Percentiles rank a stretch among this genome's conserved stretches.
These are phyloP conservation scores for Debaryomycetaceae sp. DNA, from an alignment of 1,139 yeast genomes.

Conservation along the genomic window DNA sequence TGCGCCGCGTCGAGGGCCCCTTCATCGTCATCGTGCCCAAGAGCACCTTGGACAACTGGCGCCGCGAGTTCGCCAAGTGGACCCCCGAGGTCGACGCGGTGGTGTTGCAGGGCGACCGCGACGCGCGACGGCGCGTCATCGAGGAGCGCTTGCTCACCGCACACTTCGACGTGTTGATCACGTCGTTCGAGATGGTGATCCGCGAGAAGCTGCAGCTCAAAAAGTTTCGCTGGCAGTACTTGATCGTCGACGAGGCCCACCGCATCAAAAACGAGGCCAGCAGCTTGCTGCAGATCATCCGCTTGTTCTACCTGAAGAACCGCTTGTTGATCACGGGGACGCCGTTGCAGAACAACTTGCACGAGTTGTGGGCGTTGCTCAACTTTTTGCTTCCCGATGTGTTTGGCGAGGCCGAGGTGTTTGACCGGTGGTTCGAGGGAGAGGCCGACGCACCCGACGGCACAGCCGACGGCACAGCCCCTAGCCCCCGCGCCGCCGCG, in stretches of 20 bases:
- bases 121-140: slow-evolving; percentile 52
- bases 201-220: slow-evolving; percentile 62
- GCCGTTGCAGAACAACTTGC: slow-evolving; percentile 73
- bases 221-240: slow-evolving; percentile 70
- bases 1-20: slow-evolving; percentile 62
- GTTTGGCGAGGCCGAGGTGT: slow-evolving; percentile 67
- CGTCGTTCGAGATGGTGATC: slow-evolving; percentile 75
- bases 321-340: slow-evolving; percentile 76
- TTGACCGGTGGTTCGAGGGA: slow-evolving; percentile 66
- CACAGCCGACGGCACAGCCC: slow-evolving; percentile 29
- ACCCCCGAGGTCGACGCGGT: slow-evolving; percentile 70
- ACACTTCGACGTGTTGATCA: slow-evolving; percentile 67
- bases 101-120: slow-evolving; percentile 72
- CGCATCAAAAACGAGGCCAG: slow-evolving; percentile 78
- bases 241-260: slow-evolving; percentile 78
- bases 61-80: slow-evolving; percentile 72
- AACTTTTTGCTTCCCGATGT: slow-evolving; percentile 75
- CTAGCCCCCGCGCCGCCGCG: slow-evolving; percentile 21
- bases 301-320: slow-evolving; percentile 67
- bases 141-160: slow-evolving; percentile 49
- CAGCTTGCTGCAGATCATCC: slow-evolving; percentile 65
- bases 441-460: slow-evolving; percentile 24
- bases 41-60: slow-evolving; percentile 78
- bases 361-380: slow-evolving; percentile 76
- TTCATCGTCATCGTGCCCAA: slow-evolving; percentile 74